These are phyloP conservation scores for Solanum aculeatissimum DNA, from an alignment of 305 asterid genomes.

Conservation along the genomic window DNA sequence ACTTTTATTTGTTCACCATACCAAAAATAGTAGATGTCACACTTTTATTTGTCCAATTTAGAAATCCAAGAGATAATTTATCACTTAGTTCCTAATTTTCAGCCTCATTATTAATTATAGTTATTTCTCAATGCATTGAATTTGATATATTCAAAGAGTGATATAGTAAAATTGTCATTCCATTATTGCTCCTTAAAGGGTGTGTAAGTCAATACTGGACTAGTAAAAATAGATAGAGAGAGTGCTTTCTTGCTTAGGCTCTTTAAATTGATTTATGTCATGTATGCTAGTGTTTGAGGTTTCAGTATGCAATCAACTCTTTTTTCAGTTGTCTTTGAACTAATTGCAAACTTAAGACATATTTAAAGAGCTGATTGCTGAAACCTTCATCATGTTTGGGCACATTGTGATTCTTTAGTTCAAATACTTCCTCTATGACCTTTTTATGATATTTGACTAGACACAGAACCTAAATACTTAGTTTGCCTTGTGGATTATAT, in stretches of 20 bases:
- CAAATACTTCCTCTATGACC: not conserved
- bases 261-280: not conserved
- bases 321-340: not conserved
- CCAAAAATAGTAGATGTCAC: not conserved
- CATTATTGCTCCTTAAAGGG: not conserved
- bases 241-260: not conserved
- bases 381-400: not conserved
- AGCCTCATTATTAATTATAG: not conserved
- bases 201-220: not conserved
- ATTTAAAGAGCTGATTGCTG: not conserved
- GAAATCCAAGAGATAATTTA: not conserved
- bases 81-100: not conserved
- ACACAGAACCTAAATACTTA: not conserved
- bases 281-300: not conserved
- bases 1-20: not conserved
- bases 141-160: not conserved
- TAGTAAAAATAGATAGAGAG: not conserved
- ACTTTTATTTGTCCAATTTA: not conserved
- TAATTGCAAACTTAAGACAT: not conserved
- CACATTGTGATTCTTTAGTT: not conserved
- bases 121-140: not conserved
- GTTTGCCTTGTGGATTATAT: not conserved
- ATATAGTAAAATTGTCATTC: not conserved
- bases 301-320: not conserved
- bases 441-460: not conserved